Conservation (phyloP, 768 basidiomycete genomes). For the Cyathus striatus region DNA sequence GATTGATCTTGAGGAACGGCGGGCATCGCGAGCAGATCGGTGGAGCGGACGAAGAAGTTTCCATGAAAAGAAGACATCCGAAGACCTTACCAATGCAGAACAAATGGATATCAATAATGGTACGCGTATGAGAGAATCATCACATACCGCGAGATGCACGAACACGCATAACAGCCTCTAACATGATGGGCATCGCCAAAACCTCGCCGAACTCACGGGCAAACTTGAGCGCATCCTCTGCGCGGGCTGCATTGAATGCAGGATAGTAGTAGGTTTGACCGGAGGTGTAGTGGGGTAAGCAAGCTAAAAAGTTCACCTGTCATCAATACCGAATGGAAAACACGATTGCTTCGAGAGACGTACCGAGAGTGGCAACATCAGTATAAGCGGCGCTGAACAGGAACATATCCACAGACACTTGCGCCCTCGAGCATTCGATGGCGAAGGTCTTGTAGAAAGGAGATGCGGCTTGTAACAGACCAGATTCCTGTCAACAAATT, state of each 20-base stretch:
- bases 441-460: constrained; percentile 98
- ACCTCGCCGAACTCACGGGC: constrained; percentile 96
- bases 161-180: constrained; percentile 97
- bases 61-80: constrained; percentile 98
- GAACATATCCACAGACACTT: constrained; percentile 99
- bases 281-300: constrained; percentile 93
- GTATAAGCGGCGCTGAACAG: constrained; percentile 91
- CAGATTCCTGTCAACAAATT: constrained; percentile 62
- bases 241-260: constrained; percentile 90
- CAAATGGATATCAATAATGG: not conserved
- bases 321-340: too few relatives aligned
- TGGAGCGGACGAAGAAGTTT: constrained; percentile 97
- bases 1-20: constrained; percentile 96
- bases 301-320: constrained; percentile 67
- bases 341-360: too few relatives aligned
- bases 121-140: not conserved
- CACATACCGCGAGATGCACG: constrained; percentile 86
- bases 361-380: constrained; percentile 91
- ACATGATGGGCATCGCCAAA: constrained; percentile 88
- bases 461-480: constrained; percentile 86
- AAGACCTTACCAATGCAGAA: too few relatives aligned
- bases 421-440: constrained; percentile 95
- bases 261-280: constrained; percentile 99
- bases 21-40: constrained; percentile 93
- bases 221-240: constrained; percentile 97